Evolutionary conservation across 345 rosid genomes (phyloP).

Genomic region (Clarkia xantiana): DNA sequence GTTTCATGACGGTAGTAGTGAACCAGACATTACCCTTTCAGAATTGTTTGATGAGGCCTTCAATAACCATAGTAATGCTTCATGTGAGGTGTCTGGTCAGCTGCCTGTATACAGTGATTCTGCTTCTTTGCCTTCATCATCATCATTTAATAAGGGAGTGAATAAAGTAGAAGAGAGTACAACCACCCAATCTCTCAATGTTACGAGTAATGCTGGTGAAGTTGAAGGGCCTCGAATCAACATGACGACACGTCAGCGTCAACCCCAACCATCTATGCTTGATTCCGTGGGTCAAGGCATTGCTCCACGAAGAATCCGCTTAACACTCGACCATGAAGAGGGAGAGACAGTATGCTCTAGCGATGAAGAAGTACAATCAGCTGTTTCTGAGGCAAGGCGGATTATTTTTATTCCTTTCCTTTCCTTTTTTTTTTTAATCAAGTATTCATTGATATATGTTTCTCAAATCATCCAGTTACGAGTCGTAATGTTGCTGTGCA

Average conservation of each 20-base stretch:
- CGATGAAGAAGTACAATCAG: slow-evolving; percentile 31
- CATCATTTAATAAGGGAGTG: slow-evolving; percentile 12
- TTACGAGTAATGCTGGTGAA: slow-evolving; percentile 12
- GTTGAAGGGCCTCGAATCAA: slow-evolving; percentile 24
- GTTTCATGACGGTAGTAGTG: slow-evolving; percentile 46
- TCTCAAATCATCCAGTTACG: too few relatives aligned
- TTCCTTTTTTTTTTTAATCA: too few relatives aligned
- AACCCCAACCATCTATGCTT: slow-evolving; percentile 13
- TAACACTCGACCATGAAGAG: slow-evolving; percentile 21
- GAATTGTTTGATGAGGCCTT: slow-evolving; percentile 41
- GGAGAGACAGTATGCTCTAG: slow-evolving; percentile 18
- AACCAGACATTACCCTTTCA: slow-evolving; percentile 34
- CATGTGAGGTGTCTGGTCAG: slow-evolving; percentile 26
- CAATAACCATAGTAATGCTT: slow-evolving; percentile 23
- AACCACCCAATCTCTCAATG: slow-evolving; percentile 16
- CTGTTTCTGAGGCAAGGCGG: slow-evolving; percentile 27
- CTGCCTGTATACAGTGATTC: slow-evolving; percentile 22
- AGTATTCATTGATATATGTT: background rate
- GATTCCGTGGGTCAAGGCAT: slow-evolving; percentile 33
- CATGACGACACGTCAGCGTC: slow-evolving; percentile 30
- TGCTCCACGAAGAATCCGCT: slow-evolving; percentile 48
- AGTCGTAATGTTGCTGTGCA: too few relatives aligned
- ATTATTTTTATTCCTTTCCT: background rate
- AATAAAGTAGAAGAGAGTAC: slow-evolving; percentile 18
- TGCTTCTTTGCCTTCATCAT: slow-evolving; percentile 17